Conservation (phyloP, 1,284 basidiomycete genomes). For the Microbotryomycetes sp. region DNA sequence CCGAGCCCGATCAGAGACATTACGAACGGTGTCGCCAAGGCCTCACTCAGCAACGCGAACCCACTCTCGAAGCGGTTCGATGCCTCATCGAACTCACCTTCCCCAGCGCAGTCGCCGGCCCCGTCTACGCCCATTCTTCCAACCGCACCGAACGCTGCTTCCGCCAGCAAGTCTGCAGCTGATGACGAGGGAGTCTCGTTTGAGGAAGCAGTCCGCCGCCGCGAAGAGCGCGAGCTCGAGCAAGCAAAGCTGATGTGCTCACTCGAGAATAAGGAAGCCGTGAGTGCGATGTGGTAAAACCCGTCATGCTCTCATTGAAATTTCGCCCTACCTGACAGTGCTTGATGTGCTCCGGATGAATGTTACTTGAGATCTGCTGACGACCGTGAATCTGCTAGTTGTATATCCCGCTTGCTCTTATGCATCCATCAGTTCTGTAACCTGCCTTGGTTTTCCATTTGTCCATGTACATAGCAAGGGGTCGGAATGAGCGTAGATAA, state of each 20-base stretch:
- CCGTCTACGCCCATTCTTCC: slow-evolving; percentile 15
- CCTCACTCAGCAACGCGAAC: slow-evolving; percentile 1
- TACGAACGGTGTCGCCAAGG: slow-evolving; percentile 25
- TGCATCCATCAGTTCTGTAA: neutral
- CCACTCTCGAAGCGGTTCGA: slow-evolving; percentile 10
- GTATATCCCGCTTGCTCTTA: neutral
- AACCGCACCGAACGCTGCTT: neutral
- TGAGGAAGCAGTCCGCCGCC: slow-evolving; percentile 66
- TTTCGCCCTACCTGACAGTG: neutral
- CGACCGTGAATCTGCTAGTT: neutral
- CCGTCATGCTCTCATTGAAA: neutral
- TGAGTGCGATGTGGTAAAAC: slow-evolving; percentile 28
- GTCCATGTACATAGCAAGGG: neutral
- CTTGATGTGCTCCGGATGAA: slow-evolving; percentile 5
- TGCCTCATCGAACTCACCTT: neutral
- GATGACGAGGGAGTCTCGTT: slow-evolving; percentile 64
- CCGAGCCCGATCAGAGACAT: slow-evolving; percentile 24
- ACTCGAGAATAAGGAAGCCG: slow-evolving; percentile 64
- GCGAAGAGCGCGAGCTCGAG: slow-evolving; percentile 67
- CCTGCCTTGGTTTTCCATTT: neutral
- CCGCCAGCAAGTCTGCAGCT: slow-evolving; percentile 36
- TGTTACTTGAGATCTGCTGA: neutral
- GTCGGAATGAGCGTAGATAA: neutral
- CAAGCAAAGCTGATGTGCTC: slow-evolving; percentile 74
- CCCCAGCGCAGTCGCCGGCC: neutral